phyloP scores from a whole-genome alignment of 495 filamentous ascomycete genomes.

The Neurospora hispaniola region DNA sequence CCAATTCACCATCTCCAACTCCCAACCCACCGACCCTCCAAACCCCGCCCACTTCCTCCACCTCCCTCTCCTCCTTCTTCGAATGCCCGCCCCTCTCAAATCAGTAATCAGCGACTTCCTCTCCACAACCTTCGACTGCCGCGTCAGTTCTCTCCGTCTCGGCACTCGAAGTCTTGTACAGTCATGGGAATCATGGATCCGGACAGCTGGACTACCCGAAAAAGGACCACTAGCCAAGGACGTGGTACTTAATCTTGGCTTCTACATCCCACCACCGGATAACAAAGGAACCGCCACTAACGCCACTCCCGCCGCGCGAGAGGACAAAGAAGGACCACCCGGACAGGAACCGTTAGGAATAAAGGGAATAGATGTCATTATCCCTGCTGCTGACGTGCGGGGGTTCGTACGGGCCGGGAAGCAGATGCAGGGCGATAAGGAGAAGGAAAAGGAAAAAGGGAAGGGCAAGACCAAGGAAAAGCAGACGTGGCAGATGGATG shows the following conservation, averaged over 20 bases:
- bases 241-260: slow-evolving; percentile 30
- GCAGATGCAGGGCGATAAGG: background rate
- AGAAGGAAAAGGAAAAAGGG: background rate
- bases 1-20: background rate
- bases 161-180: slow-evolving; percentile 32
- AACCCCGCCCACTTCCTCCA: slow-evolving; percentile 16
- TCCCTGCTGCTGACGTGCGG: slow-evolving; percentile 25
- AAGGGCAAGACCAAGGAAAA: slow-evolving; percentile 5
- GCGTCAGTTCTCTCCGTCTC: slow-evolving; percentile 27
- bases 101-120: slow-evolving; percentile 31
- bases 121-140: slow-evolving; percentile 36
- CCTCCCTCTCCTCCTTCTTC: slow-evolving; percentile 33
- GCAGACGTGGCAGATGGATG: slow-evolving; percentile 16
- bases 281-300: background rate
- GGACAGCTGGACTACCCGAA: fast-evolving
- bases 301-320: background rate
- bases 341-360: slow-evolving; percentile 18
- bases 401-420: slow-evolving; percentile 12
- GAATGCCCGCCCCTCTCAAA: slow-evolving; percentile 36
- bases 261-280: slow-evolving; percentile 20
- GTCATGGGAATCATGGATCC: slow-evolving; percentile 32
- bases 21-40: background rate
- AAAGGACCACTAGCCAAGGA: slow-evolving; percentile 22
- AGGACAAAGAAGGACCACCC: background rate
- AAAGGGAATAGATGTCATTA: slow-evolving; percentile 31